A percentile compares a stretch with the other conserved stretches of the same genome.
These are phyloP conservation scores for Drechslerella coelobrocha DNA, from an alignment of 2,329 filamentous ascomycete genomes.

Conservation along the genomic window DNA sequence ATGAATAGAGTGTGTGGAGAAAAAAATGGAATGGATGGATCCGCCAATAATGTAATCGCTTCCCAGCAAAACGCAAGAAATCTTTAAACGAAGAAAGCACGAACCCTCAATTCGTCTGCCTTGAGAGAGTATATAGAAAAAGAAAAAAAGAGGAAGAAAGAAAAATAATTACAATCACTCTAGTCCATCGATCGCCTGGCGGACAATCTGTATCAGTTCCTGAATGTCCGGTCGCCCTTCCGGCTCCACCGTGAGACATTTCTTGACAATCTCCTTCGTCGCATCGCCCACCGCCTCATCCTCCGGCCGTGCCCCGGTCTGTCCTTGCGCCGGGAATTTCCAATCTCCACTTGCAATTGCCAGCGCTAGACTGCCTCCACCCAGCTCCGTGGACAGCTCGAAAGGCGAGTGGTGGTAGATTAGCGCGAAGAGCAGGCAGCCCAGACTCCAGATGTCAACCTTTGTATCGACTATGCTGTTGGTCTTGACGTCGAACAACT, in stretches of 20 bases:
- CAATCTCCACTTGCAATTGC: conserved; percentile 76
- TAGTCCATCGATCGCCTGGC: conserved; percentile 63
- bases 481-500: conserved; percentile 97
- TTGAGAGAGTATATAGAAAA: neutral
- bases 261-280: conserved; percentile 85
- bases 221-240: conserved; percentile 85
- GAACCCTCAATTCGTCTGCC: neutral
- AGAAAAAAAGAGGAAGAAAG: conserved; percentile 6
- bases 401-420: conserved; percentile 96
- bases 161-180: conserved; percentile 2
- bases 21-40: neutral
- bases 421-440: conserved; percentile 97
- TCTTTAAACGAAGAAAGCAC: neutral
- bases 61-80: neutral
- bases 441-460: conserved; percentile 96
- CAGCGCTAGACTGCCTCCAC: conserved; percentile 77
- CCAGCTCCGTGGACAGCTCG: conserved; percentile 93
- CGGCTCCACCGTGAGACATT: conserved; percentile 85
- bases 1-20: neutral
- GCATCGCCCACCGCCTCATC: conserved; percentile 69
- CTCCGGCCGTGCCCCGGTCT: conserved; percentile 68
- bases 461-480: conserved; percentile 91
- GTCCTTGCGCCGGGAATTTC: conserved; percentile 90
- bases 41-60: neutral
- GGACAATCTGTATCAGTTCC: conserved; percentile 80